Conservation (phyloP, 139 green algal genomes). For the Eudorina sp. region DNA sequence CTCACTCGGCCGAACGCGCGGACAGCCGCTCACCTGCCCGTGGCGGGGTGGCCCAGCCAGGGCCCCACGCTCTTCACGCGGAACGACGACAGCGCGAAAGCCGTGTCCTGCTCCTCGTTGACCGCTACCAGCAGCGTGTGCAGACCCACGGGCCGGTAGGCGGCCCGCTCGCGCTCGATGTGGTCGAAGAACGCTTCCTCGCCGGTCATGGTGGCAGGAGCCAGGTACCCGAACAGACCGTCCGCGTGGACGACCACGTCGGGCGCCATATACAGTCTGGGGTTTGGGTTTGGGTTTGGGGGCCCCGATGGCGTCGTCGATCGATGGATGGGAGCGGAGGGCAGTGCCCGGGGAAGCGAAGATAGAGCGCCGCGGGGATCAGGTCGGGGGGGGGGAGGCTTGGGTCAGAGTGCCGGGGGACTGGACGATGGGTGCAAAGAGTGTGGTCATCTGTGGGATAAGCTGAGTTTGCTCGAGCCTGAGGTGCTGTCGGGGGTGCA, state of each 20-base stretch:
- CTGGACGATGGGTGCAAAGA: too few species aligned
- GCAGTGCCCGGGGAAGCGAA: too few species aligned
- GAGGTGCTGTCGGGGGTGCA: too few species aligned
- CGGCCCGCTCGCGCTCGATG: slow-evolving; percentile 2
- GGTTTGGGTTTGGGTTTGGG: background rate
- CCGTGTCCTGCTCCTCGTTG: background rate
- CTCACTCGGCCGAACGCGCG: too few species aligned
- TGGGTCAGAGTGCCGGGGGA: too few species aligned
- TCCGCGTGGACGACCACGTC: background rate
- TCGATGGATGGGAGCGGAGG: too few species aligned
- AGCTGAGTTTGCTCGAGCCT: too few species aligned
- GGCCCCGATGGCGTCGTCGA: too few species aligned
- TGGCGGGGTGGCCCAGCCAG: background rate
- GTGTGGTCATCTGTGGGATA: too few species aligned
- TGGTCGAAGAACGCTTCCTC: background rate
- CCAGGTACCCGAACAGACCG: background rate
- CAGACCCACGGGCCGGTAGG: background rate
- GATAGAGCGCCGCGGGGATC: too few species aligned
- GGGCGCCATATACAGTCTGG: slow-evolving; percentile 14
- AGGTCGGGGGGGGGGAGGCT: too few species aligned
- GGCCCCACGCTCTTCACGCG: background rate
- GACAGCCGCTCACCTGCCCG: background rate
- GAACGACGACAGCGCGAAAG: slow-evolving; percentile 5
- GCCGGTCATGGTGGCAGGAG: background rate
- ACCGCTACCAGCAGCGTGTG: slow-evolving; percentile 18